phyloP scores from a whole-genome alignment of 352 stramenopile genomes.

The Globisporangium polare region DNA sequence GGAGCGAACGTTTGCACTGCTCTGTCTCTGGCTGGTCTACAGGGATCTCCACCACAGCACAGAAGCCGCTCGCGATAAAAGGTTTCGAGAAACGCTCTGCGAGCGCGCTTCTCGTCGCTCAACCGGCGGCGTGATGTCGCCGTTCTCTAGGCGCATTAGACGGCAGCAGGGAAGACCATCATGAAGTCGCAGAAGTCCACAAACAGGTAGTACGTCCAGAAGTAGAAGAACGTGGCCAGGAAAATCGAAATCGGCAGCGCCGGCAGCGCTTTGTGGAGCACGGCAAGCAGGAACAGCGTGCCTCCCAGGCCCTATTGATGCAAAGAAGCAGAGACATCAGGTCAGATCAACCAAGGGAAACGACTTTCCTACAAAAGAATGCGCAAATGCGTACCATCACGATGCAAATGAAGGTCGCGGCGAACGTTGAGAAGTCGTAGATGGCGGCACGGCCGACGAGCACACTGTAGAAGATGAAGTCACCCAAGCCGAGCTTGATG shows the following conservation, averaged over 20 bases:
- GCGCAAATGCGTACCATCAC: constrained; percentile 89
- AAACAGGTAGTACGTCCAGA: constrained; percentile 80
- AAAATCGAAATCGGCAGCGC: constrained; percentile 95
- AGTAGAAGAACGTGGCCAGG: constrained; percentile 77
- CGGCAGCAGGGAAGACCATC: constrained; percentile 55
- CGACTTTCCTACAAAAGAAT: no score
- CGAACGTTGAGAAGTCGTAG: constrained; percentile 95
- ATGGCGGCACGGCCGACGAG: constrained; percentile 95
- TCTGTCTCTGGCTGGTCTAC: neutral
- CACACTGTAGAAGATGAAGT: constrained; percentile 99
- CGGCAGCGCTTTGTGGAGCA: constrained; percentile 92
- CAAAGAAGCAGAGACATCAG: neutral
- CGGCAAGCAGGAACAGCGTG: constrained; percentile 94
- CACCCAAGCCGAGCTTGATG: constrained; percentile 93
- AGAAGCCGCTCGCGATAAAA: neutral
- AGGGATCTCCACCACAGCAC: neutral
- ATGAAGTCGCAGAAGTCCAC: constrained; percentile 83
- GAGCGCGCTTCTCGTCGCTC: neutral
- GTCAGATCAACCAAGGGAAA: neutral
- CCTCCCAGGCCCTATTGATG: constrained; percentile 77
- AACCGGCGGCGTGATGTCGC: neutral
- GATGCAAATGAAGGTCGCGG: constrained; percentile 90
- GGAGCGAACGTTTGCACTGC: neutral
- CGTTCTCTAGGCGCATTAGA: constrained; percentile 19
- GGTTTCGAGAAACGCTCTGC: neutral